These are phyloP conservation scores for Diplodia seriata DNA, from an alignment of 2,329 filamentous ascomycete species.

Conservation along the genomic window DNA sequence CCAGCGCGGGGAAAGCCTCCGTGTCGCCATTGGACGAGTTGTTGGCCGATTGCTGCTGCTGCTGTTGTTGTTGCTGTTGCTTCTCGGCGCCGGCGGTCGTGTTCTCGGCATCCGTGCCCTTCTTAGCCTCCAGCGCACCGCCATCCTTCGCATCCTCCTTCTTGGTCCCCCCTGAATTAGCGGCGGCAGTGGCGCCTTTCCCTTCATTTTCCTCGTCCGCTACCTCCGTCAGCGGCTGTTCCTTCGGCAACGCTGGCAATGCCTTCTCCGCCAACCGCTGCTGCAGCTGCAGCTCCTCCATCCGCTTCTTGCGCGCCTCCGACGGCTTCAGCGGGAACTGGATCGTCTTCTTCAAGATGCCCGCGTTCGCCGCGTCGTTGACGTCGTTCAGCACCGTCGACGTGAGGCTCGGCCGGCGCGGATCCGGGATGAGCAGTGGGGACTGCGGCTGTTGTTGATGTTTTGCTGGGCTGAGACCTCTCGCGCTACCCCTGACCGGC, in stretches of 20 bases:
- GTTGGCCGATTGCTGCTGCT: background rate
- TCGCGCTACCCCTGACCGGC: constrained; percentile 3
- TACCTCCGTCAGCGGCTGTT: background rate
- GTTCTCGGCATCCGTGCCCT: background rate
- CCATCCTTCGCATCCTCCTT: background rate
- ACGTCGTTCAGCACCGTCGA: constrained; percentile 27
- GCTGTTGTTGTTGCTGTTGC: background rate
- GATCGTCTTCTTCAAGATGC: constrained; percentile 46
- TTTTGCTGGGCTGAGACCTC: constrained; percentile 10
- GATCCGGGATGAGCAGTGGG: background rate
- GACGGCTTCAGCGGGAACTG: constrained; percentile 40
- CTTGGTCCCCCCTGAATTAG: background rate
- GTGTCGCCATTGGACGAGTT: constrained; percentile 32
- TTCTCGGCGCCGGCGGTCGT: background rate
- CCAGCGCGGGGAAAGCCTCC: constrained; percentile 8
- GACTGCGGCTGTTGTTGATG: background rate
- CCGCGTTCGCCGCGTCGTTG: constrained; percentile 36
- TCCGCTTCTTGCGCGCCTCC: background rate
- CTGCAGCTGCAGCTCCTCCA: background rate
- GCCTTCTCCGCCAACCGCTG: background rate
- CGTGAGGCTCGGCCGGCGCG: background rate
- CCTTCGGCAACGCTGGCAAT: background rate
- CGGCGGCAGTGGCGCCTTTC: background rate
- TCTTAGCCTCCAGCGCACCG: background rate
- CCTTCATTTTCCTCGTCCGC: background rate